phyloP scores from a whole-genome alignment of 2,329 filamentous ascomycete genomes.

The Cladorrhinum sp. region DNA sequence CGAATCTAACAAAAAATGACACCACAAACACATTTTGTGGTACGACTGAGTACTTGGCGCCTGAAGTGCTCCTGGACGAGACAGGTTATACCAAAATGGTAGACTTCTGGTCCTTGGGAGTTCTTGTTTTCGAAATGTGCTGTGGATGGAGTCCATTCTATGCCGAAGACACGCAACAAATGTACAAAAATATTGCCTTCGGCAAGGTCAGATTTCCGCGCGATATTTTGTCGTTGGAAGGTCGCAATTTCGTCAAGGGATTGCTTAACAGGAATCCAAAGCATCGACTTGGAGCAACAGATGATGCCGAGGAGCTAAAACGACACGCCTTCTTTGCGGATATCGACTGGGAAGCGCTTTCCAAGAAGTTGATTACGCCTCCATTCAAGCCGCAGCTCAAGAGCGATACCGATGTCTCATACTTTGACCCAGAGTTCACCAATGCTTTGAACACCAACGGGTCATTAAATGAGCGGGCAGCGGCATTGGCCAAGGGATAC shows the following conservation, averaged over 20 bases:
- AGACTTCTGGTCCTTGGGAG: conserved; percentile 97
- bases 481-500: conserved; percentile 79
- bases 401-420: conserved; percentile 92
- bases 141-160: conserved; percentile 99
- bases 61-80: conserved; percentile 92
- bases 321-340: conserved; percentile 91
- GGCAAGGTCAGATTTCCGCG: conserved; percentile 96
- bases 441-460: conserved; percentile 84
- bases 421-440: conserved; percentile 98
- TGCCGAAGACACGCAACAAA: conserved; percentile 97
- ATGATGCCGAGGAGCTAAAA: conserved; percentile 92
- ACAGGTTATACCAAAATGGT: conserved; percentile 99
- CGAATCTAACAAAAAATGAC: conserved; percentile 92
- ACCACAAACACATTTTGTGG: conserved; percentile 99
- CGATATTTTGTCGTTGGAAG: conserved; percentile 90
- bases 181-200: conserved; percentile 99
- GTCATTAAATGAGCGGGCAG: conserved; percentile 87
- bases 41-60: conserved; percentile 94
- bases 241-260: conserved; percentile 96
- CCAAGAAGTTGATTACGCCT: conserved; percentile 88
- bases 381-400: conserved; percentile 98
- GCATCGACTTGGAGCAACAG: conserved; percentile 84
- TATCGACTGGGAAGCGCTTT: conserved; percentile 84
- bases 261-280: conserved; percentile 95
- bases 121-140: conserved; percentile 99